These are phyloP conservation scores for Exserohilum rostratum DNA, from an alignment of 2,329 filamentous ascomycete species.

Conservation along the genomic window DNA sequence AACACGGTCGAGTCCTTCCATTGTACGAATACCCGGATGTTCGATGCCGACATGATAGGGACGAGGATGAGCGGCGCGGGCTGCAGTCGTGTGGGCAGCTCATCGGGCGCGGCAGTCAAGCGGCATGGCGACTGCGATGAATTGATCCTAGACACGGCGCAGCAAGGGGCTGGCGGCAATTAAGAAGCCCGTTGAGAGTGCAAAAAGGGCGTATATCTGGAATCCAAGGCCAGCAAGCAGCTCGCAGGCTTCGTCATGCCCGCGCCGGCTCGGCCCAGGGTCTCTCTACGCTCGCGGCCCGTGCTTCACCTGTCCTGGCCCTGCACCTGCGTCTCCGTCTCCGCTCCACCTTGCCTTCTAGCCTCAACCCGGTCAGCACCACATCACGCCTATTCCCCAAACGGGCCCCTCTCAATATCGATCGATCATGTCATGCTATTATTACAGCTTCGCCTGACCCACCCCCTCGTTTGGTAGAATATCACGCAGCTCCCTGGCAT, in stretches of 20 bases:
- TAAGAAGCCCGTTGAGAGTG: conserved; percentile 2
- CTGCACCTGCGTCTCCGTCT: too few species aligned
- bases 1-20: conserved; percentile 96
- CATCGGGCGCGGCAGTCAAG: conserved; percentile 37
- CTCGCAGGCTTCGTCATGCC: conserved; percentile 14
- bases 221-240: not conserved
- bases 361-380: too few species aligned
- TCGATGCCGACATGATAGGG: conserved; percentile 52
- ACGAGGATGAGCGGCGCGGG: conserved; percentile 30
- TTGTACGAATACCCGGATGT: conserved; percentile 93
- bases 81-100: conserved; percentile 36
- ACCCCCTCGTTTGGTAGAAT: conserved; percentile 17
- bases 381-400: too few species aligned
- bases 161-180: conserved; percentile 10
- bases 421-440: too few species aligned
- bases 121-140: conserved; percentile 36
- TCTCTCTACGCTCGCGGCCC: not conserved
- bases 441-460: not conserved
- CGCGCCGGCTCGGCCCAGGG: conserved; percentile 1
- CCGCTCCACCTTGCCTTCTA: too few species aligned
- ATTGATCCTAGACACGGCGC: conserved; percentile 8
- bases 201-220: not conserved
- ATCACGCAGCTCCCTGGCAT: conserved; percentile 32
- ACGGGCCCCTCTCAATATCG: too few species aligned
- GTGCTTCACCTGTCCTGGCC: conserved; percentile 42